phyloP scores from a whole-genome alignment of 2,329 filamentous ascomycete species.

The Gaeumannomyces sp. region DNA sequence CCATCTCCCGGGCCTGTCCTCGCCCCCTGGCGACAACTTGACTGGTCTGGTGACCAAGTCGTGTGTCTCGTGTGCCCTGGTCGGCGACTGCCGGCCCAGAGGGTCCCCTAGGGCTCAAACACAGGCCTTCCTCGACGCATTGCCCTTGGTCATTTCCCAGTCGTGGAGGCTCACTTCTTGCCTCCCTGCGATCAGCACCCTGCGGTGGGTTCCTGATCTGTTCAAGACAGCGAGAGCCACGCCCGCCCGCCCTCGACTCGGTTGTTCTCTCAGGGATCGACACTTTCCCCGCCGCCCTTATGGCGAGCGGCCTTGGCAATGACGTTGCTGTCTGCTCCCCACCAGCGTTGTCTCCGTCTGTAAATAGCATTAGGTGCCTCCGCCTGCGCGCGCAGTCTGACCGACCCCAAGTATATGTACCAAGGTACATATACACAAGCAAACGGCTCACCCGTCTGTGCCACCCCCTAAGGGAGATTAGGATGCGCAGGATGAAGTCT shows the following conservation, averaged over 20 bases:
- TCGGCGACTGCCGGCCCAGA: background rate
- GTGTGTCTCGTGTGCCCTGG: too few relatives aligned
- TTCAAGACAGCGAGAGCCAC: background rate
- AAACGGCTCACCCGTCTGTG: background rate
- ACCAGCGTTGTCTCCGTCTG: background rate
- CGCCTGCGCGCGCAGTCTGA: too few relatives aligned
- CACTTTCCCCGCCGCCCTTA: background rate
- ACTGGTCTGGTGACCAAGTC: too few relatives aligned
- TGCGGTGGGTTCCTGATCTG: background rate
- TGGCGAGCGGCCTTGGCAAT: background rate
- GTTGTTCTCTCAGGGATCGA: background rate
- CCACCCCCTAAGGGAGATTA: constrained; percentile 2
- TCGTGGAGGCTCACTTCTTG: background rate
- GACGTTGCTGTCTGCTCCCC: constrained; percentile 1
- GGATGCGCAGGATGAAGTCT: constrained; percentile 5
- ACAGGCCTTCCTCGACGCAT: background rate
- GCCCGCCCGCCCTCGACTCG: background rate
- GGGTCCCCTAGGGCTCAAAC: background rate
- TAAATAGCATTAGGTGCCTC: background rate
- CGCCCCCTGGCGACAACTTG: too few relatives aligned
- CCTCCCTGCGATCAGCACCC: background rate
- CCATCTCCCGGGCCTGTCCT: too few relatives aligned
- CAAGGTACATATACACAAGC: too few relatives aligned
- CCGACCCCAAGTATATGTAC: background rate
- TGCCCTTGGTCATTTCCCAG: background rate